Percentiles rank a stretch among this genome's conserved stretches.
phyloP scores from a whole-genome alignment of 2,329 filamentous ascomycete species.

The Verticillium nubilum region DNA sequence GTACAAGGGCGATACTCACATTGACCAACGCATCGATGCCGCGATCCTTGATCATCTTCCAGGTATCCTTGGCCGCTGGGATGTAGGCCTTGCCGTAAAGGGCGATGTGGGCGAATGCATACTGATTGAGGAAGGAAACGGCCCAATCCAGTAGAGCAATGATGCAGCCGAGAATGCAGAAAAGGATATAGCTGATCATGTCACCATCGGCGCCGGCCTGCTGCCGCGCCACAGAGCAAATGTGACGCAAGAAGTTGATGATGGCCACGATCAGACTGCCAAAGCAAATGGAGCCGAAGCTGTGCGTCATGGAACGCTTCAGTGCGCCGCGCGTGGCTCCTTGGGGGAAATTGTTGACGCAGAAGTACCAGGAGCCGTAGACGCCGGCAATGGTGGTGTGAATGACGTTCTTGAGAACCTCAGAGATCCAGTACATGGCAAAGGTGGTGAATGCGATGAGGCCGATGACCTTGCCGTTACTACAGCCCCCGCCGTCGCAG shows the following conservation, averaged over 20 bases:
- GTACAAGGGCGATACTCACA: conserved; percentile 20
- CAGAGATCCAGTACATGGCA: conserved; percentile 88
- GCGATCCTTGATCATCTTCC: conserved; percentile 86
- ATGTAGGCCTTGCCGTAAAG: conserved; percentile 89
- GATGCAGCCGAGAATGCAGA: conserved; percentile 72
- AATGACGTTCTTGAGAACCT: conserved; percentile 90
- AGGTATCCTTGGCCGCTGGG: conserved; percentile 80
- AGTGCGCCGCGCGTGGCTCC: conserved; percentile 80
- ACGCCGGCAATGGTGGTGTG: conserved; percentile 84
- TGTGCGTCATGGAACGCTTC: conserved; percentile 78
- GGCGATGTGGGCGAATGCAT: conserved; percentile 88
- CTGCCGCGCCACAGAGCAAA: conserved; percentile 68
- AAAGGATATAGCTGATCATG: conserved; percentile 57
- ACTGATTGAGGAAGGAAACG: conserved; percentile 83
- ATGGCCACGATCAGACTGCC: conserved; percentile 83
- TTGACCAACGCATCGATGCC: conserved; percentile 88
- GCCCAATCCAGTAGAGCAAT: conserved; percentile 79
- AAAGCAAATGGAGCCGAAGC: conserved; percentile 84
- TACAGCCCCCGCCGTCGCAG: conserved; percentile 59
- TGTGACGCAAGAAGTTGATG: conserved; percentile 77
- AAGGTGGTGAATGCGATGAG: conserved; percentile 85
- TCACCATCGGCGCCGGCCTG: conserved; percentile 63
- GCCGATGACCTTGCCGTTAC: conserved; percentile 73
- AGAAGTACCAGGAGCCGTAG: conserved; percentile 93
- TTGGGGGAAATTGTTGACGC: conserved; percentile 61